A percentile compares a stretch with the other conserved stretches of the same genome.
phyloP scores from a whole-genome alignment of 441 rosid genomes.

The Erodium chrysanthum region DNA sequence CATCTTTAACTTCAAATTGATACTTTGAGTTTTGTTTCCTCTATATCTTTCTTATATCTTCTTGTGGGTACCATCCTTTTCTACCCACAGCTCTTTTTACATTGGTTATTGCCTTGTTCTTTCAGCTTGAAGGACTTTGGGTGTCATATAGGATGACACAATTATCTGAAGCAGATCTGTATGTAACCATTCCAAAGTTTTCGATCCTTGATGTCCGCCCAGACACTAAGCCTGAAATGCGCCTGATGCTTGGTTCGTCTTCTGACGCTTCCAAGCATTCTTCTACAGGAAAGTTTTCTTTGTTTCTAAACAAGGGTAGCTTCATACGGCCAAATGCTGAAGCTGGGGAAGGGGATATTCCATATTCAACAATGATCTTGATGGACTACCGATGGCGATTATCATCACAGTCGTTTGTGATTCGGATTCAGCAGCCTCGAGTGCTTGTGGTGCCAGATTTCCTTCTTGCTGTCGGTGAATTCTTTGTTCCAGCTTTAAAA shows the following conservation, averaged over 20 bases:
- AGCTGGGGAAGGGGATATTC: conserved; percentile 39
- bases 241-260: conserved; percentile 94
- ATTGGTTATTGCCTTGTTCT: conserved; percentile 22
- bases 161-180: conserved; percentile 83
- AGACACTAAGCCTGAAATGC: conserved; percentile 89
- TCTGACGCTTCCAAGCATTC: conserved; percentile 71
- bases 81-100: neutral
- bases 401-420: conserved; percentile 79
- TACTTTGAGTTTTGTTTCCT: neutral
- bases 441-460: conserved; percentile 96
- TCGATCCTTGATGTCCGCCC: conserved; percentile 85
- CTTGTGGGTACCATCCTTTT: neutral
- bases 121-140: conserved; percentile 98
- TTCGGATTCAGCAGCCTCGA: conserved; percentile 92
- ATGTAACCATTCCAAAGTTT: conserved; percentile 78
- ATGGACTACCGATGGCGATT: conserved; percentile 92
- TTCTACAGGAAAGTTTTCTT: conserved; percentile 52
- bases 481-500: conserved; percentile 90
- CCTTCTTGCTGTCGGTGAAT: conserved; percentile 89
- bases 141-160: conserved; percentile 86
- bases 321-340: conserved; percentile 41
- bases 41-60: conserved; percentile 2
- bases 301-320: conserved; percentile 41
- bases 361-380: conserved; percentile 82
- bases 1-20: neutral